These are phyloP conservation scores for Viola pubescens DNA, from an alignment of 441 rosid genomes.

Conservation along the genomic window DNA sequence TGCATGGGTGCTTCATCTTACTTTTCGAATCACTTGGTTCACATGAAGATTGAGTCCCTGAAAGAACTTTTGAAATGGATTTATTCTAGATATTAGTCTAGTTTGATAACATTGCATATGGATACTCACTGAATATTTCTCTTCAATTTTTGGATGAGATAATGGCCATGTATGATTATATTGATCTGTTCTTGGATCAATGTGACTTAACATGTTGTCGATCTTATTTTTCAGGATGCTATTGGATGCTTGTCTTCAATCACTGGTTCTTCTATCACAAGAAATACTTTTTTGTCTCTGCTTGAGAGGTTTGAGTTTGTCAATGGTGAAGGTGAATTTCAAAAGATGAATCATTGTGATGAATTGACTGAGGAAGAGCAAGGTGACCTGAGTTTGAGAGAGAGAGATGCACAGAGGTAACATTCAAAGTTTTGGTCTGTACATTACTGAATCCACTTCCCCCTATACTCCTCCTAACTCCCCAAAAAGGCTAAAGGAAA, in stretches of 20 bases:
- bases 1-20: neutral
- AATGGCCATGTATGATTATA: neutral
- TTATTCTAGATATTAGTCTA: neutral
- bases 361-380: conserved; percentile 30
- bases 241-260: conserved; percentile 79
- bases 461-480: neutral
- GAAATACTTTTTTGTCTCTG: conserved; percentile 48
- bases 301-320: conserved; percentile 50
- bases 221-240: conserved; percentile 51
- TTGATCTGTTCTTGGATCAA: neutral
- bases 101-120: neutral
- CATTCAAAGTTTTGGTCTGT: conserved; percentile 7
- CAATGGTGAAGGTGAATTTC: conserved; percentile 39
- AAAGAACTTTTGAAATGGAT: neutral
- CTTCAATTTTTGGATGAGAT: neutral
- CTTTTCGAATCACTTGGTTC: neutral
- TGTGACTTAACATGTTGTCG: conserved; percentile 10
- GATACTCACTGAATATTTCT: neutral
- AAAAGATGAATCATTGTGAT: conserved; percentile 24
- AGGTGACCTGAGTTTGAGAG: conserved; percentile 22
- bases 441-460: neutral
- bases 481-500: neutral
- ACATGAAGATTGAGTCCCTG: neutral
- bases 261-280: conserved; percentile 54
- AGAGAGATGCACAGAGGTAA: conserved; percentile 52